These are phyloP conservation scores for Lactarius pseudohatsudake DNA, from an alignment of 768 basidiomycete species.

Conservation along the genomic window DNA sequence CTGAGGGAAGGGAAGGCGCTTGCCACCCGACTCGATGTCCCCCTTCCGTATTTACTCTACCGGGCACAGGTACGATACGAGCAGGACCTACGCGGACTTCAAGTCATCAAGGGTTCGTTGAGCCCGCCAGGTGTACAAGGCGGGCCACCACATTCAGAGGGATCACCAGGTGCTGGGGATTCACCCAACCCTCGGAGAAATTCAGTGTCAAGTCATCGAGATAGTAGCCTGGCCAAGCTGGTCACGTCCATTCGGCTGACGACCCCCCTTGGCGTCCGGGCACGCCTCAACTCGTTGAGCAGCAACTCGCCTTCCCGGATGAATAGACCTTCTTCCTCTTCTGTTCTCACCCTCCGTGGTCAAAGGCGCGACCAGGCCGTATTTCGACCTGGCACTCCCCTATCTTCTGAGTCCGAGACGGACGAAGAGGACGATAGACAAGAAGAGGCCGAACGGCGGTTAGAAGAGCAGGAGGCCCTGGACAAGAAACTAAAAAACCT, in stretches of 20 bases:
- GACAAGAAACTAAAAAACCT: conserved; percentile 68
- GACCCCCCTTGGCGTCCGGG: conserved; percentile 65
- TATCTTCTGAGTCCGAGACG: conserved; percentile 34
- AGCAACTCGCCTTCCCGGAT: conserved; percentile 47
- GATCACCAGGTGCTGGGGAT: conserved; percentile 20
- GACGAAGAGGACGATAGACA: conserved; percentile 59
- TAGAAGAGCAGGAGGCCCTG: conserved; percentile 67
- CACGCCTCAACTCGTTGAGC: conserved; percentile 67
- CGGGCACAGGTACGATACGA: conserved; percentile 82
- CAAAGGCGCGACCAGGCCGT: conserved; percentile 25
- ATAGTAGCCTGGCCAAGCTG: conserved; percentile 34
- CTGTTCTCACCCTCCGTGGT: conserved; percentile 61
- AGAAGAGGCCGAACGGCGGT: conserved; percentile 66
- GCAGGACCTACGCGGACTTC: conserved; percentile 77
- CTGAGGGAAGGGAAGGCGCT: conserved; percentile 70
- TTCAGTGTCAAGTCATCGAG: conserved; percentile 23
- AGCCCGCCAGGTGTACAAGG: conserved; percentile 47
- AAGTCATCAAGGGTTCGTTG: conserved; percentile 65
- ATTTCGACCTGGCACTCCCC: conserved; percentile 27
- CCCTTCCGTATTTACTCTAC: conserved; percentile 81
- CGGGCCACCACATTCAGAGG: conserved; percentile 28
- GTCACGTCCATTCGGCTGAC: conserved; percentile 46
- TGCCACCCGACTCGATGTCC: conserved; percentile 75
- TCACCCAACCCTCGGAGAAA: conserved; percentile 25
- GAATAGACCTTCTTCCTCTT: conserved; percentile 60